Base-by-base conservation (phyloP, 2,329 filamentous ascomycete species). In the Colletotrichum viniferum region DNA sequence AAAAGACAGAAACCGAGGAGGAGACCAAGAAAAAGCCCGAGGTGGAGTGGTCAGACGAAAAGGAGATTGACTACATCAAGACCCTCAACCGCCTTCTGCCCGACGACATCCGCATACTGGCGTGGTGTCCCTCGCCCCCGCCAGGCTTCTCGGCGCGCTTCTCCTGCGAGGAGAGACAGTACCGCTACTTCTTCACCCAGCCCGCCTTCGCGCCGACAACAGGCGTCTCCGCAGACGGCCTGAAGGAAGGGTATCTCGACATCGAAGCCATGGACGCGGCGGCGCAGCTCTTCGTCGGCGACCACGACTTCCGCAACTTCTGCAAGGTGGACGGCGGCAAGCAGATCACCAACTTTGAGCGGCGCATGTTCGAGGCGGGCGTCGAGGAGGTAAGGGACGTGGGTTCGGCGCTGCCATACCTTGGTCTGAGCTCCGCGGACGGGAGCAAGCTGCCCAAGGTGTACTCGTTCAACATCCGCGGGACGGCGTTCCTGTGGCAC, bases 101-200 rank as follows among this genome's bases (percentile, higher is more conserved):
- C 6, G 91, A 94, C 28, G 96, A 98, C 82, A 98, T 99, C 80
- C 92, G 95, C 76, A 88, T 98, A 74, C 90, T 98, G 43, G 97
- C 97, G 4, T 99, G 97, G 97, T 98, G 96, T 82, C 95, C 96
- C 0, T 88, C 91, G 34, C 95, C 94, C 18, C 95, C 96, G 0
- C 85, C 90, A 10, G 91, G 91, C 76, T 99, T 99, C 84, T 96
- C 95, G 38, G 97, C 97, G 6, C 93, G 97, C 55, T 98, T 98
- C 88, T 96, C 94, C 69, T 99, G 97, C 85, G 92, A 94, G 77
- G 96, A 98, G 85, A 91, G 97, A 36, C 93, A 94, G 78, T 99
- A 99, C 86, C 93, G 95, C 73, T 99, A 99, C 85, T 98, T 98
- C 88, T 99, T 99, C 87, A 98, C 97, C 0, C 95, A 98, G 82